These are phyloP conservation scores for Sequoia sempervirens DNA, from an alignment of 75 land plant species.

Conservation along the genomic window DNA sequence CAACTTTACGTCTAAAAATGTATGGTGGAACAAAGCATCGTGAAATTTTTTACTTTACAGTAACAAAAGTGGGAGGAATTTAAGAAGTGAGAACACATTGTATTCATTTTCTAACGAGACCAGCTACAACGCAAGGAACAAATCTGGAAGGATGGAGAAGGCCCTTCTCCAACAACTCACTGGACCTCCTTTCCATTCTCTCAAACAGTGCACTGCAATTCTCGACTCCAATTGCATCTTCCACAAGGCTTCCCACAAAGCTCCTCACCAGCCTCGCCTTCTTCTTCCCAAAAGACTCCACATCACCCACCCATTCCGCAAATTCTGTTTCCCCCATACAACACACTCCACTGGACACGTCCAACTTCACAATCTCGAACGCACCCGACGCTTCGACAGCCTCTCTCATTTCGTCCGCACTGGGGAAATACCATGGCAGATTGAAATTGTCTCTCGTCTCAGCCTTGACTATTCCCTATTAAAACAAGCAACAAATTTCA, in stretches of 20 bases:
- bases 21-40: no score
- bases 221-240: neutral
- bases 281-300: neutral
- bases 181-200: neutral
- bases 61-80: no score
- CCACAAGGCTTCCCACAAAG: neutral
- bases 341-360: neutral
- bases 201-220: neutral
- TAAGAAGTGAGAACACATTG: no score
- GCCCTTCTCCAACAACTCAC: neutral
- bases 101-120: no score
- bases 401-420: neutral
- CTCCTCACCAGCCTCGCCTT: neutral
- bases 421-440: conserved; percentile 8
- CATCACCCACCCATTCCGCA: neutral
- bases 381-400: neutral
- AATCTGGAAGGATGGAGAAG: no score
- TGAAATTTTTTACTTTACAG: no score
- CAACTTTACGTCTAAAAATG: no score
- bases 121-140: no score
- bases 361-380: neutral
- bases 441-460: neutral
- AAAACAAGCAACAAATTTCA: neutral
- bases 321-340: neutral
- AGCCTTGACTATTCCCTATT: neutral